Percentiles rank a stretch among this genome's conserved stretches.
Conservation (phyloP, 2,329 filamentous ascomycete genomes). For the Fusarium citri region DNA sequence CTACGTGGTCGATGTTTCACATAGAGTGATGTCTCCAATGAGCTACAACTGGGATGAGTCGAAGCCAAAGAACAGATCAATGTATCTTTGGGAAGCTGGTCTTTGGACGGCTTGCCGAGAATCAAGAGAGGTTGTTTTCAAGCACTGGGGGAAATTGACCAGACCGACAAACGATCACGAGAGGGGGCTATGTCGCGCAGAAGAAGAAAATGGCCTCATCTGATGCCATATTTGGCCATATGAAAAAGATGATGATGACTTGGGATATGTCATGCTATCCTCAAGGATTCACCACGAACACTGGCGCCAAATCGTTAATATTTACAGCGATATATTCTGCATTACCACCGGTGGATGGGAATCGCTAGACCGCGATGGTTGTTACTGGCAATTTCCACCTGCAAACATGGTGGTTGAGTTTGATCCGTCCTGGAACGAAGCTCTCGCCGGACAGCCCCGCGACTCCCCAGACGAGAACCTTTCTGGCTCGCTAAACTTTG, state of each 20-base stretch:
- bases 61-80: not conserved
- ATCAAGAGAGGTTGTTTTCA: not conserved
- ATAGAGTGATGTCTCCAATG: rapidly evolving
- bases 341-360: not conserved
- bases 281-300: not conserved
- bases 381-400: too few species aligned
- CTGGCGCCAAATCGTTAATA: not conserved
- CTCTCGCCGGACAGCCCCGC: not conserved
- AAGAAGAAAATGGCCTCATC: not conserved
- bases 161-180: not conserved
- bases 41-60: not conserved
- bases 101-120: not conserved
- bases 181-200: not conserved
- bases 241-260: too few species aligned
- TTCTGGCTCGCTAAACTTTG: not conserved
- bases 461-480: not conserved
- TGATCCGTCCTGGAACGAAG: not conserved
- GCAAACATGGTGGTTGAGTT: not conserved
- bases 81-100: not conserved
- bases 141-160: not conserved
- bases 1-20: rapidly evolving
- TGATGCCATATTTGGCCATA: not conserved
- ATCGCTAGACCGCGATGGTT: too few species aligned
- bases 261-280: not conserved
- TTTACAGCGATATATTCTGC: not conserved